phyloP scores from a whole-genome alignment of 1,284 basidiomycete genomes.

The Cryptococcus deneoformans region DNA sequence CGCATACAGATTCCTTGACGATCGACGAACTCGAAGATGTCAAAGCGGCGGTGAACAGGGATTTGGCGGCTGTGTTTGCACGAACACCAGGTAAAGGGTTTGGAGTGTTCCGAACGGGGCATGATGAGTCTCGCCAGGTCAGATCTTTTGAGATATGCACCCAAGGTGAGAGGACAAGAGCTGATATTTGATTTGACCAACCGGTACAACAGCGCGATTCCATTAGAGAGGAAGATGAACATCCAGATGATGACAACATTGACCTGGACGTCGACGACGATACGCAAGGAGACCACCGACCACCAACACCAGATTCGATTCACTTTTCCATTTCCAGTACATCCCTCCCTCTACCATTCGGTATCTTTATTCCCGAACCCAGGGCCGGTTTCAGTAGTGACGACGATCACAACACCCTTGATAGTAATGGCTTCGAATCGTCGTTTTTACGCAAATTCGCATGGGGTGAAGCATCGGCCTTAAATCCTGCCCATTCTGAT shows the following conservation, averaged over 20 bases:
- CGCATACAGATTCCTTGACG: slow-evolving; percentile 37
- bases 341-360: slow-evolving; percentile 2
- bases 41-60: slow-evolving; percentile 23
- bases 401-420: neutral
- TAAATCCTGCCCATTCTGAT: slow-evolving; percentile 30
- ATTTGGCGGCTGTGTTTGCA: slow-evolving; percentile 18
- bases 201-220: neutral
- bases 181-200: too few relatives aligned
- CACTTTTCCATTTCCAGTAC: neutral
- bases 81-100: slow-evolving; percentile 20
- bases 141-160: neutral
- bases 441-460: slow-evolving; percentile 24
- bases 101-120: slow-evolving; percentile 18
- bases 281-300: neutral
- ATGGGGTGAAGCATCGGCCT: slow-evolving; percentile 38
- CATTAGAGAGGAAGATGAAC: neutral
- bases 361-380: slow-evolving; percentile 9
- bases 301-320: slow-evolving; percentile 1
- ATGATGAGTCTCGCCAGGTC: slow-evolving; percentile 5
- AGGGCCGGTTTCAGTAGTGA: neutral
- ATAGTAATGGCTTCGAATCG: neutral
- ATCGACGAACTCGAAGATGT: slow-evolving; percentile 25
- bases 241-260: too few relatives aligned
- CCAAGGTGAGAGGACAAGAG: neutral
- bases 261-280: neutral